Conservation (phyloP, 768 basidiomycete genomes). For the Aureoboletus auriporus region DNA sequence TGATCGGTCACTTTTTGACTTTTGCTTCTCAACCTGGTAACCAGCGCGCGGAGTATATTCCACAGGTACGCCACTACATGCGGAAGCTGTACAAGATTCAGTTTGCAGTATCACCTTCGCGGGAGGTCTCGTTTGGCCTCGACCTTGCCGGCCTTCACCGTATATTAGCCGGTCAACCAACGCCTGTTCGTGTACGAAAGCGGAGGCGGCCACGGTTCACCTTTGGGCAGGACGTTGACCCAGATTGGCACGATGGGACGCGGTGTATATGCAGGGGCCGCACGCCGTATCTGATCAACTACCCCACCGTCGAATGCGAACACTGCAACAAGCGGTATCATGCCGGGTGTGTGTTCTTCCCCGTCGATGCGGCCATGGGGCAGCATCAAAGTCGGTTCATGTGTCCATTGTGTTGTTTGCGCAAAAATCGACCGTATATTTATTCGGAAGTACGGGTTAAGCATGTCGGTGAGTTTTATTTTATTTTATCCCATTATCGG, state of each 20-base stretch:
- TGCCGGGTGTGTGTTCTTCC: slow-evolving; percentile 71
- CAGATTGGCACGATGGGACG: slow-evolving; percentile 70
- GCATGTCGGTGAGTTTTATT: slow-evolving; percentile 46
- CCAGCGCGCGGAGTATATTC: slow-evolving; percentile 71
- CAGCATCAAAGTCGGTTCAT: slow-evolving; percentile 43
- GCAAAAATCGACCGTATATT: slow-evolving; percentile 66
- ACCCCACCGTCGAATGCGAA: slow-evolving; percentile 65
- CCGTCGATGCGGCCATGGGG: slow-evolving; percentile 38
- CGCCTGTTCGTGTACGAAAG: slow-evolving; percentile 47
- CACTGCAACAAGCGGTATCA: slow-evolving; percentile 66
- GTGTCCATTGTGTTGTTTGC: slow-evolving; percentile 76
- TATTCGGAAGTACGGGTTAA: slow-evolving; percentile 76
- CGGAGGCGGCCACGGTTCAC: slow-evolving; percentile 58
- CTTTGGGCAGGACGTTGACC: slow-evolving; percentile 74
- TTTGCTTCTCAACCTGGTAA: slow-evolving; percentile 67
- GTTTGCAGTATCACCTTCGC: slow-evolving; percentile 80
- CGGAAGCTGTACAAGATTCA: slow-evolving; percentile 87
- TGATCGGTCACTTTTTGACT: slow-evolving; percentile 77
- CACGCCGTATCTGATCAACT: slow-evolving; percentile 54
- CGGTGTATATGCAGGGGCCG: slow-evolving; percentile 79
- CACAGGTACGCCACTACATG: slow-evolving; percentile 87
- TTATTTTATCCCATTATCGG: slow-evolving; percentile 1
- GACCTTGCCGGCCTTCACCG: slow-evolving; percentile 82
- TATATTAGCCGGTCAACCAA: slow-evolving; percentile 66
- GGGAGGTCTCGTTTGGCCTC: slow-evolving; percentile 76